These are phyloP conservation scores for Triadica sebifera DNA, from an alignment of 345 rosid species.

Conservation along the genomic window DNA sequence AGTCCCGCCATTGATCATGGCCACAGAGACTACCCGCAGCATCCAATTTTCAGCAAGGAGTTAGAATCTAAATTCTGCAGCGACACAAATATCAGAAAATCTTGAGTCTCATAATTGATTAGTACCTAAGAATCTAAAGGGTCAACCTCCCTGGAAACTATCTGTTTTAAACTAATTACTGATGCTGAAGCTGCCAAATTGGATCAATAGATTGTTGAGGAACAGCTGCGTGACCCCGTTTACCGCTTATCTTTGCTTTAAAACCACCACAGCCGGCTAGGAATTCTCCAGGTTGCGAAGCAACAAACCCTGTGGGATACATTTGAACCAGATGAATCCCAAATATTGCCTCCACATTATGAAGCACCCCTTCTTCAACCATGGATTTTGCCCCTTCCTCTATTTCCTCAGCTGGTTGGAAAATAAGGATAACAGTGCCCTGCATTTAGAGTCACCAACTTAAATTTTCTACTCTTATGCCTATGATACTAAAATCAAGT, in stretches of 20 bases:
- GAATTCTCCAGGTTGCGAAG: constrained; percentile 51
- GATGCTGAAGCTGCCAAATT: constrained; percentile 56
- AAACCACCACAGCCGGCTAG: constrained; percentile 70
- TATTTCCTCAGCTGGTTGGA: constrained; percentile 69
- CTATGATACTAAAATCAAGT: neutral
- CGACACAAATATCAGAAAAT: too few relatives aligned
- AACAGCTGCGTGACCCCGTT: constrained; percentile 55
- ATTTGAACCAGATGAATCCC: constrained; percentile 47
- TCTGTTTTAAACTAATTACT: constrained; percentile 54
- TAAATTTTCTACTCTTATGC: neutral
- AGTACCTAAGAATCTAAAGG: constrained; percentile 63
- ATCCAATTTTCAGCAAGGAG: constrained; percentile 1
- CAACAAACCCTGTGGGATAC: constrained; percentile 43
- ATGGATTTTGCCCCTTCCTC: constrained; percentile 58
- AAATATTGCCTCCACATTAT: constrained; percentile 54
- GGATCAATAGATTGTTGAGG: constrained; percentile 61
- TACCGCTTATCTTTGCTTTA: constrained; percentile 50
- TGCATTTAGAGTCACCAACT: constrained; percentile 9
- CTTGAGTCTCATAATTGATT: too few relatives aligned
- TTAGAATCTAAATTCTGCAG: neutral
- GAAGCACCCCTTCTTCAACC: constrained; percentile 48
- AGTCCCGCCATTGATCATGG: constrained; percentile 51
- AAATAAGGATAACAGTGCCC: constrained; percentile 62
- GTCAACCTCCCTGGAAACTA: constrained; percentile 61
- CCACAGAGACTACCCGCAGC: constrained; percentile 58